Conservation (phyloP, 2,329 filamentous ascomycete species). For the Periconia sp. region DNA sequence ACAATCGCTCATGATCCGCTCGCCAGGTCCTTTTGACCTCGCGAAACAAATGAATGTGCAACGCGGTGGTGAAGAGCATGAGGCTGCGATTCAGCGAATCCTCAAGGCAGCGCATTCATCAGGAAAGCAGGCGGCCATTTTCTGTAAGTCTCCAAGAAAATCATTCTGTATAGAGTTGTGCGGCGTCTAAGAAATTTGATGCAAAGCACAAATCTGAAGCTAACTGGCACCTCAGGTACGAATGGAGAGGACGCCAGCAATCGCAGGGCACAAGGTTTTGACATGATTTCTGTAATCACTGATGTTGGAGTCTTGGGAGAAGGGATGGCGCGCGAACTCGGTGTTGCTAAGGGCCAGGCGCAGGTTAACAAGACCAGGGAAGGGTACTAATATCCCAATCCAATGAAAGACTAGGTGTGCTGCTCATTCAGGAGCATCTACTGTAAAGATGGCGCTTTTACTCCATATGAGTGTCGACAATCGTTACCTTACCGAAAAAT, state of each 20-base stretch:
- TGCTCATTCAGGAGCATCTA: no score
- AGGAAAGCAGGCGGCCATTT: slow-evolving; percentile 1
- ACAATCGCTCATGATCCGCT: no score
- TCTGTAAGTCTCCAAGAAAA: background rate
- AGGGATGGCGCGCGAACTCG: background rate
- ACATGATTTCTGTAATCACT: slow-evolving; percentile 1
- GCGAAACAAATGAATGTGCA: slow-evolving; percentile 1
- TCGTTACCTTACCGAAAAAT: no score
- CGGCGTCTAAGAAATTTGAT: no score
- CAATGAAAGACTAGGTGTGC: background rate
- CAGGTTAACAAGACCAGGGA: background rate
- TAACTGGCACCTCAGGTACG: background rate
- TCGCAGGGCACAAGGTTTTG: background rate
- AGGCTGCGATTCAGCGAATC: slow-evolving; percentile 1
- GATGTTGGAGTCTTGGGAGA: slow-evolving; percentile 1
- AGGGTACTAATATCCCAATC: background rate
- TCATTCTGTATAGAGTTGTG: background rate
- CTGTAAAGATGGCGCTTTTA: no score
- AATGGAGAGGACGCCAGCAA: background rate
- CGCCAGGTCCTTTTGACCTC: background rate
- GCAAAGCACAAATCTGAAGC: no score
- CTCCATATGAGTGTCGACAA: no score
- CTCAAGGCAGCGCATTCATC: background rate
- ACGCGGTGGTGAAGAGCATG: background rate
- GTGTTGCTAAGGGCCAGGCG: background rate